Base-by-base conservation (phyloP, 441 rosid genomes). In the Populus hybrid region DNA sequence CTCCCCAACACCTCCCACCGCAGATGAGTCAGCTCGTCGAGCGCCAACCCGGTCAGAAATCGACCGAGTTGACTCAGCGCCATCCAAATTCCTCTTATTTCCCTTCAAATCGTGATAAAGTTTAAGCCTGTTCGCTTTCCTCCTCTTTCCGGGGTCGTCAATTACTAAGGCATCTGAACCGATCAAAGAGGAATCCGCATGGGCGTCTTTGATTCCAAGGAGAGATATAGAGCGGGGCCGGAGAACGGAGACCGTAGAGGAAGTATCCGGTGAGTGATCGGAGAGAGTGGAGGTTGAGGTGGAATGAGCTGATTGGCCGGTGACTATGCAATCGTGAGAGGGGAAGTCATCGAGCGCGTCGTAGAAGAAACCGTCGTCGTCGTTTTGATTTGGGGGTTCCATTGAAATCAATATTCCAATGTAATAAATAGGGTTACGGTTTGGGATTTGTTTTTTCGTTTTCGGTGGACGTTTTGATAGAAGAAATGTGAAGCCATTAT, bases 271-370 rank as follows among this genome's bases (percentile, higher is more conserved):
- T 9, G 70, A 69, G 68, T 77, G 23, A 30, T 72, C 72, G 38
- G 67, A 40, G 76, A 76, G 12, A 5, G 86, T 53, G 67, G 69
- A 75, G 32, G 82, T 77, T 14, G 88, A 87, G 16, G 81, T 72
- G 38, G 82, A 82, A 35, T 73, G 85, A 40, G 77, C 80, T 8
- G 88, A 70, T 82, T 79, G 79, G 73, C 81, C 82, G 21, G 70
- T 21, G 32, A 79, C 72, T 42, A 38, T 10, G 85, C 84, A 85
- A 74, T 89, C 93, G 83, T 84, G 64, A 67, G 84, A 84, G 0
- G 84, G 84, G 75, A 94, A 91, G 36, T 89, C 92, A 40, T 91
- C 95, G 8, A 79, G 79, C 3, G 65, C 65, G 65, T 59, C 65
- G 65, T 8, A 21, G 24, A 59, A 59, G 63, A 19, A 57, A 19